These are phyloP conservation scores for Debaryomyces castellii DNA, from an alignment of 805 yeast genomes.

Conservation along the genomic window DNA sequence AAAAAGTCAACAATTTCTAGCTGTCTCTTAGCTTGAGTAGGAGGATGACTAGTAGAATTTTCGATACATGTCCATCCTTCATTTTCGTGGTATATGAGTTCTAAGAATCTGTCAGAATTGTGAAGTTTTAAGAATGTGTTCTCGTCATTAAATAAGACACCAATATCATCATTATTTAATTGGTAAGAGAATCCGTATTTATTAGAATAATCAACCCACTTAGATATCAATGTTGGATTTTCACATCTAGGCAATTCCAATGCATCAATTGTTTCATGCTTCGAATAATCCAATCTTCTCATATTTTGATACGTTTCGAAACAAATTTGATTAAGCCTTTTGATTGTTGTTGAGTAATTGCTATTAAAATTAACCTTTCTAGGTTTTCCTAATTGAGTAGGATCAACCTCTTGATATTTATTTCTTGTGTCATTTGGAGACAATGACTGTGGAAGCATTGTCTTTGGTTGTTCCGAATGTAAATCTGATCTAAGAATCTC, in stretches of 20 bases:
- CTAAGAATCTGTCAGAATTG: constrained; percentile 65
- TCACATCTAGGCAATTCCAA: constrained; percentile 43
- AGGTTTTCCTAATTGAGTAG: constrained; percentile 30
- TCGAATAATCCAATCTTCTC: constrained; percentile 42
- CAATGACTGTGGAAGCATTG: constrained; percentile 81
- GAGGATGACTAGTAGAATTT: constrained; percentile 43
- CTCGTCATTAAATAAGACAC: constrained; percentile 85
- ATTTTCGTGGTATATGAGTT: constrained; percentile 45
- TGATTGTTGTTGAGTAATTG: constrained; percentile 37
- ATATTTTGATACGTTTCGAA: constrained; percentile 38
- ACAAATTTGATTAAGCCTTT: constrained; percentile 35
- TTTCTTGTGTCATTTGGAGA: constrained; percentile 90
- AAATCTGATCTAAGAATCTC: constrained; percentile 68
- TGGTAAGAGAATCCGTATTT: constrained; percentile 95
- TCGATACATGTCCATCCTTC: constrained; percentile 50
- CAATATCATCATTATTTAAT: constrained; percentile 83
- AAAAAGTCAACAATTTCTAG: constrained; percentile 86
- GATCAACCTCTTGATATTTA: constrained; percentile 75
- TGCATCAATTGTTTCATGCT: constrained; percentile 30
- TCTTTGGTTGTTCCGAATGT: constrained; percentile 63
- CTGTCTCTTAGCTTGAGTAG: constrained; percentile 58
- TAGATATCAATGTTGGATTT: constrained; percentile 74
- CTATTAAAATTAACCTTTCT: constrained; percentile 41
- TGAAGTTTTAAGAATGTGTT: constrained; percentile 74
- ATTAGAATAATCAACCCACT: constrained; percentile 98